A percentile compares a stretch with the other conserved stretches of the same genome.
These are phyloP conservation scores for Crepidotus variabilis DNA, from an alignment of 768 basidiomycete genomes.

Conservation along the genomic window DNA sequence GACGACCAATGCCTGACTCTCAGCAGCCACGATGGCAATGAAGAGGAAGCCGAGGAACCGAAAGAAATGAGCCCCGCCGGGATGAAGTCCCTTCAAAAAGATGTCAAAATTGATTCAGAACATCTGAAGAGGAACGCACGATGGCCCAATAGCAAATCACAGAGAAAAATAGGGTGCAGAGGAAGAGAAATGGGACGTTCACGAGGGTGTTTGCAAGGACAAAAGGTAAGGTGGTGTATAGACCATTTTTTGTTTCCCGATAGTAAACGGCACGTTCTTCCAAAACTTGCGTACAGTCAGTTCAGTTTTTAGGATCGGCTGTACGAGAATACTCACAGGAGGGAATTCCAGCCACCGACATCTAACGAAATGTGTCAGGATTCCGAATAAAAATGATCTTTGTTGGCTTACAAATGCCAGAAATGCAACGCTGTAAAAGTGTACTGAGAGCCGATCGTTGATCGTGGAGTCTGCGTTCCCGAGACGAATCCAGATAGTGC, in stretches of 20 bases:
- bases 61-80: slow-evolving; percentile 47
- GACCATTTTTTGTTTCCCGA: slow-evolving; percentile 54
- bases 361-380: slow-evolving; percentile 21
- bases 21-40: slow-evolving; percentile 49
- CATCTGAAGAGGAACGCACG: slow-evolving; percentile 22
- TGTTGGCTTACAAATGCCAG: slow-evolving; percentile 37
- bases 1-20: slow-evolving; percentile 47
- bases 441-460: slow-evolving; percentile 46
- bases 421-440: slow-evolving; percentile 58
- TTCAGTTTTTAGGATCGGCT: neutral
- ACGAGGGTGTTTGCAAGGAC: slow-evolving; percentile 51
- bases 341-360: slow-evolving; percentile 61
- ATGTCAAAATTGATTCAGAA: neutral
- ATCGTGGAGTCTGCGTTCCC: slow-evolving; percentile 35
- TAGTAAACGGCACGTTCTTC: slow-evolving; percentile 57
- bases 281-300: slow-evolving; percentile 31
- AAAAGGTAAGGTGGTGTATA: slow-evolving; percentile 52
- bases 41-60: slow-evolving; percentile 51
- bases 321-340: slow-evolving; percentile 28
- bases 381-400: neutral
- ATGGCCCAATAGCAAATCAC: slow-evolving; percentile 51
- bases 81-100: slow-evolving; percentile 40
- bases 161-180: slow-evolving; percentile 43
- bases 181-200: slow-evolving; percentile 50
- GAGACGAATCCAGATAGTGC: slow-evolving; percentile 50